Conservation (phyloP, 805 yeast genomes). For the Yamadazyma sp. region DNA sequence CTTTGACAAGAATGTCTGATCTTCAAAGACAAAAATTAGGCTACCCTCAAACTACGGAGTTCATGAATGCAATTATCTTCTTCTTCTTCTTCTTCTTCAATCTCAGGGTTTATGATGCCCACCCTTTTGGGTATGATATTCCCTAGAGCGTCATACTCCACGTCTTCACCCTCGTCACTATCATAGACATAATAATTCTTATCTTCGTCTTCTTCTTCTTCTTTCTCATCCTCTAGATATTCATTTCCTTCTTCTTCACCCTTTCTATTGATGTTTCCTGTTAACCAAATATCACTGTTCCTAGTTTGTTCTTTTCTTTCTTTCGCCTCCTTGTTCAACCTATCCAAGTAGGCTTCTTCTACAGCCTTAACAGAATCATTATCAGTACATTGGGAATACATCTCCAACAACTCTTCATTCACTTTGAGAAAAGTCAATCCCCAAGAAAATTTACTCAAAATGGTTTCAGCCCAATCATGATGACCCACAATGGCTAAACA, state of each 20-base stretch:
- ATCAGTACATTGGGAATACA: conserved; percentile 80
- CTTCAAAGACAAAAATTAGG: too few species aligned
- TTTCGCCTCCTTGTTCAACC: conserved; percentile 62
- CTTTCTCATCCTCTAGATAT: conserved; percentile 12
- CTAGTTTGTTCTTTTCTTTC: conserved; percentile 56
- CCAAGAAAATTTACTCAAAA: conserved; percentile 85
- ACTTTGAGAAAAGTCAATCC: conserved; percentile 84
- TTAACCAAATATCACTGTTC: conserved; percentile 68
- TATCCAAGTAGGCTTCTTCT: conserved; percentile 71
- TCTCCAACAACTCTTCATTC: conserved; percentile 71
- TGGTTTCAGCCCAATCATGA: conserved; percentile 79
- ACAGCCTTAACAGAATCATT: conserved; percentile 69
- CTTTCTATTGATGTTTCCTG: conserved; percentile 70
- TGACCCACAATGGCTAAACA: conserved; percentile 94
- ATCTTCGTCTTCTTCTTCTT: conserved; percentile 8
- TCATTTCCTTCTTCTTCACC: conserved; percentile 15
- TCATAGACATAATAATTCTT: conserved; percentile 19
- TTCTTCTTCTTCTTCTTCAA: conserved; percentile 12
- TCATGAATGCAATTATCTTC: conserved; percentile 10
- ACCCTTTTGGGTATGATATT: conserved; percentile 15
- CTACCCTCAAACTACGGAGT: too few species aligned
- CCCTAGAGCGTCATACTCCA: conserved; percentile 21
- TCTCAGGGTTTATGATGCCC: conserved; percentile 7
- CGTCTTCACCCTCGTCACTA: conserved; percentile 14
- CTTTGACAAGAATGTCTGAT: too few species aligned